Evolutionary conservation across 2,329 filamentous ascomycete species (phyloP), one percentile per base, ranked within the genome.

Genomic region (Neofusicoccum sp.): DNA sequence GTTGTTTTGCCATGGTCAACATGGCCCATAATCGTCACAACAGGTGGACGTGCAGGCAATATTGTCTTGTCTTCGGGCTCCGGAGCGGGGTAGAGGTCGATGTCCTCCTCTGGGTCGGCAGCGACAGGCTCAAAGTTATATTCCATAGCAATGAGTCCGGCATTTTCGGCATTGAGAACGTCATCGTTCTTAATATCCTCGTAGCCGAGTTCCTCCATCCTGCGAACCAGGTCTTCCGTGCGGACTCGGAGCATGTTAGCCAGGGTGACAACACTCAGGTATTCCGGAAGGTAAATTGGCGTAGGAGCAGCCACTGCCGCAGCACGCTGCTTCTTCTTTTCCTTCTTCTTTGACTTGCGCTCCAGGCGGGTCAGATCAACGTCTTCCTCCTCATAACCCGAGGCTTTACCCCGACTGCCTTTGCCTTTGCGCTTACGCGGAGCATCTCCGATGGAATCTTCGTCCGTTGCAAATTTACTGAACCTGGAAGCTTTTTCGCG

Each of bases 1-100:
- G 96, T 99, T 0, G 95, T 99, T 79, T 99, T 99, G 58, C 95
- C 95, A 73, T 99, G 95, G 72, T 99, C 96, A 68, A 99, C 95
- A 66, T 99, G 95, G 2, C 95, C 95, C 96, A 99, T 99, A 70
- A 99, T 99, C 0, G 96, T 98, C 40, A 99, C 93, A 36, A 99
- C 91, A 0, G 95, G 96, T 6, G 95, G 93, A 14, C 96, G 86
- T 34, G 80, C 75, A 1, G 92, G 91, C 6, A 97, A 76, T 12
- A 75, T 67, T 0, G 89, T 85, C 51, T 80, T 83, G 72, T 93
- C 90, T 68, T 87, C 86, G 7, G 58, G 69, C 62, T 58, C 70
- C 61, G 86, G 84, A 28, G 82, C 78, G 1, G 91, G 88, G 9
- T 87, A 84, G 26, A 99, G 77, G 73, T 99, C 93, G 45, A 86